A percentile compares a stretch with the other conserved stretches of the same genome.
phyloP scores from a whole-genome alignment of 176 grass and related monocot species.

The Cenchrus americanus region DNA sequence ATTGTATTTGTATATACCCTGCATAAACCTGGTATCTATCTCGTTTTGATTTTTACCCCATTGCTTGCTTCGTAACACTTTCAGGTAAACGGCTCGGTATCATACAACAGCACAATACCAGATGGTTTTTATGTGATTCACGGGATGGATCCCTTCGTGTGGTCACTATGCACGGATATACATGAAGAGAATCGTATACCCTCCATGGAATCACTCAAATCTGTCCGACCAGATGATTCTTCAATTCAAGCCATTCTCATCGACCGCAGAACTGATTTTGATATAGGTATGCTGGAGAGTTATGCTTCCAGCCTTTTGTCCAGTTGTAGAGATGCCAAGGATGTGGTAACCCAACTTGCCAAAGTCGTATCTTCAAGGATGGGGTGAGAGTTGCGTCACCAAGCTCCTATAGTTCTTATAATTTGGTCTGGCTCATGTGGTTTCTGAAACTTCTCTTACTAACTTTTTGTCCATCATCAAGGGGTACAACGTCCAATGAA shows the following conservation, averaged over 20 bases:
- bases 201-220: constrained; percentile 67
- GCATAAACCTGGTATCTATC: background rate
- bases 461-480: constrained; percentile 26
- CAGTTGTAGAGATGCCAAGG: constrained; percentile 60
- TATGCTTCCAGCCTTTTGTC: constrained; percentile 59
- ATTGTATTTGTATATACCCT: background rate
- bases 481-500: constrained; percentile 69
- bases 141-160: constrained; percentile 94
- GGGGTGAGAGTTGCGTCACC: constrained; percentile 58
- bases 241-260: constrained; percentile 76
- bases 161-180: constrained; percentile 86
- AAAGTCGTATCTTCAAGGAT: constrained; percentile 82
- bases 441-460: background rate
- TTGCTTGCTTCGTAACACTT: background rate
- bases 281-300: constrained; percentile 67
- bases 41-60: background rate
- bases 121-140: constrained; percentile 95
- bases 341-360: constrained; percentile 78
- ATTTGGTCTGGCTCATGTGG: background rate
- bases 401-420: constrained; percentile 12
- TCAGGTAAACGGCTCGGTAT: constrained; percentile 86
- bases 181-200: constrained; percentile 82
- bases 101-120: constrained; percentile 80
- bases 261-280: constrained; percentile 69
- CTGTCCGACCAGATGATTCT: constrained; percentile 64